Evolutionary conservation across 2,329 filamentous ascomycete species (phyloP), one percentile per base, ranked within the genome.

Genomic region (Stagonosporopsis vannaccii): DNA sequence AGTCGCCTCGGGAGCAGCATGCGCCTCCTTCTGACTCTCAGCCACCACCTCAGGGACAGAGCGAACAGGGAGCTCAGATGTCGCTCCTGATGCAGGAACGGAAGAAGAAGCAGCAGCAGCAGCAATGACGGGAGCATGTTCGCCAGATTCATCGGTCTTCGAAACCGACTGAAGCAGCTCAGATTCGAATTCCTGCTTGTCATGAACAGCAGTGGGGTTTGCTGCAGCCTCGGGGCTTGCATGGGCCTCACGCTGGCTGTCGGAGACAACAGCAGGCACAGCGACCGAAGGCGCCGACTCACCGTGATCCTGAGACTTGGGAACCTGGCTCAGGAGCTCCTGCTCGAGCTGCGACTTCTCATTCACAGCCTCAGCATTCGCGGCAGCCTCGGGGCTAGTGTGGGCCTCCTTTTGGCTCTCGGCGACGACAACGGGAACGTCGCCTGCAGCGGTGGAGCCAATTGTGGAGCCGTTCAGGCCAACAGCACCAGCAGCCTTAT

Each of bases 301-400:
- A 26, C 66, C 69, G 49, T 81, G 78, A 43, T 75, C 77, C 35
- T 76, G 74, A 1, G 73, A 64, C 62, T 77, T 73, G 45, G 75
- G 74, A 13, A 73, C 69, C 56, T 69, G 61, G 20, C 56, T 56
- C 19, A 69, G 80, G 12, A 96, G 81, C 78, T 96, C 89, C 20
- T 85, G 79, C 79, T 92, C 90, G 6, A 92, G 81, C 47, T 82
- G 80, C 46, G 84, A 85, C 84, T 92, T 92, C 69, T 90, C 89
- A 62, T 81, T 75, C 13, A 92, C 87, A 68, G 88, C 88, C 35
- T 83, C 80, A 28, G 84, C 78, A 51, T 86, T 80, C 25, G 82
- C 87, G 64, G 87, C 87, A 23, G 90, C 88, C 71, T 91, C 89
- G 12, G 88, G 85, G 13, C 80, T 78, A 37, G 80, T 79, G 52